These are phyloP conservation scores for Sphaerobolus stellatus DNA, from an alignment of 1,284 basidiomycete species.

Conservation along the genomic window DNA sequence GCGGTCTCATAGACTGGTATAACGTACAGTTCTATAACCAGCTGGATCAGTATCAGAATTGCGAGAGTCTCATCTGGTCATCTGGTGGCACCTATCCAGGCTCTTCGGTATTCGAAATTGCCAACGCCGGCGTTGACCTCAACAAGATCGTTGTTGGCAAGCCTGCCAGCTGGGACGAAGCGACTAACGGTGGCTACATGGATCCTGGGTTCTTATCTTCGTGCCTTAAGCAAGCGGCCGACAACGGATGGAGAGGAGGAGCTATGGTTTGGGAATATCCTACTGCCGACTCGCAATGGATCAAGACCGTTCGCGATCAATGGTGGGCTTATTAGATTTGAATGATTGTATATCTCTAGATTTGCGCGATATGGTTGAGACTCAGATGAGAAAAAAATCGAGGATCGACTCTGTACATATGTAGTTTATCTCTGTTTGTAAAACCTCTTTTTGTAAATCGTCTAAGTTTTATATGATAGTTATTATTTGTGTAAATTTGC, in stretches of 20 bases:
- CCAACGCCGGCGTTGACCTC: slow-evolving; percentile 17
- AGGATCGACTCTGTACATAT: too few relatives aligned
- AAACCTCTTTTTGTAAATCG: too few relatives aligned
- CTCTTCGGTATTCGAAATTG: slow-evolving; percentile 26
- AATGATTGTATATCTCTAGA: too few relatives aligned
- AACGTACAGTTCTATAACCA: slow-evolving; percentile 8
- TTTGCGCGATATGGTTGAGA: too few relatives aligned
- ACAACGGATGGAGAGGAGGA: slow-evolving; percentile 19
- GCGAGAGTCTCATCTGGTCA: slow-evolving; percentile 17
- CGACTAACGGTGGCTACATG: slow-evolving; percentile 22
- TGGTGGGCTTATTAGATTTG: too few relatives aligned
- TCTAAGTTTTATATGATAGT: too few relatives aligned
- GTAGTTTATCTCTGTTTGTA: too few relatives aligned
- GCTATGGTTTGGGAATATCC: neutral
- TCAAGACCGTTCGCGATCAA: neutral
- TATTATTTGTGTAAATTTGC: too few relatives aligned
- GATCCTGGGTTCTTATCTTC: slow-evolving; percentile 20
- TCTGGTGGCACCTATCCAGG: slow-evolving; percentile 41
- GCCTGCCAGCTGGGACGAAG: slow-evolving; percentile 20
- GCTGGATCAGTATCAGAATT: slow-evolving; percentile 19
- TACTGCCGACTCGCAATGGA: neutral
- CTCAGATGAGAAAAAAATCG: too few relatives aligned
- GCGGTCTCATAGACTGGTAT: slow-evolving; percentile 18
- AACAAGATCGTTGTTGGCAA: slow-evolving; percentile 28
- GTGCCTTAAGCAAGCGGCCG: slow-evolving; percentile 20